A percentile compares a stretch with the other conserved stretches of the same genome.
Conservation (phyloP, 129 eudicot genomes). For the Tanacetum coccineum region DNA sequence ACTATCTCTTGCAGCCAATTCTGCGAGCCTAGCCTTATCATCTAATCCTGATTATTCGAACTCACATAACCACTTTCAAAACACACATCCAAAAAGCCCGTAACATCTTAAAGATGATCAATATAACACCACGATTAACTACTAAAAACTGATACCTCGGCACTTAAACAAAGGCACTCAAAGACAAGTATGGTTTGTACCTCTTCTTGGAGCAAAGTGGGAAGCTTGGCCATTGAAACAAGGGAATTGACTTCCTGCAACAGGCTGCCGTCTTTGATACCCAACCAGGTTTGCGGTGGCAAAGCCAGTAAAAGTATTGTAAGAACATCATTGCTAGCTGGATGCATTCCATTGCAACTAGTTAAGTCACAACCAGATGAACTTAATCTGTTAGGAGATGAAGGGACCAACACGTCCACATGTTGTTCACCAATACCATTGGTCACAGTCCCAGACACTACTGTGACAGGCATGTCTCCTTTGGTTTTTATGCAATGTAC, state of each 20-base stretch:
- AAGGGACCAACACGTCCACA: constrained; percentile 75
- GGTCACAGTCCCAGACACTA: constrained; percentile 78
- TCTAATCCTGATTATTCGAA: background rate
- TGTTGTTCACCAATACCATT: constrained; percentile 53
- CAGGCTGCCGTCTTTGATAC: constrained; percentile 59
- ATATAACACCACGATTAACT: constrained; percentile 5
- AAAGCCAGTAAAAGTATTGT: constrained; percentile 82
- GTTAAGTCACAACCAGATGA: constrained; percentile 38
- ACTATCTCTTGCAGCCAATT: no score
- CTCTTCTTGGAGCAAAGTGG: constrained; percentile 90
- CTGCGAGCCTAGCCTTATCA: no score
- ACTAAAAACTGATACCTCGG: background rate
- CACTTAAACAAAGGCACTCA: background rate
- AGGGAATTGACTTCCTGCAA: constrained; percentile 50
- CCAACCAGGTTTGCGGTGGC: constrained; percentile 86
- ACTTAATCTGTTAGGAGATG: constrained; percentile 36
- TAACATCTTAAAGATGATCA: background rate
- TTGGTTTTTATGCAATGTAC: constrained; percentile 56
- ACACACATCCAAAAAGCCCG: background rate
- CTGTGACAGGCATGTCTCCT: constrained; percentile 52
- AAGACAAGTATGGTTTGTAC: constrained; percentile 28
- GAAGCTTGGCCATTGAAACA: constrained; percentile 58
- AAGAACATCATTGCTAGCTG: constrained; percentile 70
- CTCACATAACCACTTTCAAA: background rate
- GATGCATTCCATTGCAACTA: constrained; percentile 52